phyloP scores from a whole-genome alignment of 495 filamentous ascomycete genomes.

The Xylaria longipes region DNA sequence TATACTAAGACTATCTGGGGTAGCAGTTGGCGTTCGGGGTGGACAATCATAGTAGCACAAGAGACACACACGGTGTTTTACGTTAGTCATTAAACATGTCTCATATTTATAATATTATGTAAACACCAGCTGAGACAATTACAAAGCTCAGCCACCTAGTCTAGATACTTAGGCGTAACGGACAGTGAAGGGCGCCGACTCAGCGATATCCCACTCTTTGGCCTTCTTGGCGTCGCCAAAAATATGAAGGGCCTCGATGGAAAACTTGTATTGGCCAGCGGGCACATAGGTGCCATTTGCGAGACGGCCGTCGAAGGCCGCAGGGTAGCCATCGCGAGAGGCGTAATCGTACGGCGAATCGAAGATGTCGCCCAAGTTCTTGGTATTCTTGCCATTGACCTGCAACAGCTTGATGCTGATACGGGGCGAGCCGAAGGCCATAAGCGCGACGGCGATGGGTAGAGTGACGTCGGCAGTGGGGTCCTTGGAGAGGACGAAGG shows the following conservation, averaged over 20 bases:
- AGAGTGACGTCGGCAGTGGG: slow-evolving; percentile 34
- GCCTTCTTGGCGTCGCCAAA: slow-evolving; percentile 44
- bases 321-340: slow-evolving; percentile 42
- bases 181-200: slow-evolving; percentile 47
- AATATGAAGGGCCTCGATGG: slow-evolving; percentile 51
- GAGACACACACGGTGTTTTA: neutral
- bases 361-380: slow-evolving; percentile 48
- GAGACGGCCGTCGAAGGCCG: slow-evolving; percentile 52
- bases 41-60: neutral
- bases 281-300: slow-evolving; percentile 49
- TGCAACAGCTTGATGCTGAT: slow-evolving; percentile 54
- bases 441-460: slow-evolving; percentile 40
- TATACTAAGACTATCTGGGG: neutral
- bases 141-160: neutral
- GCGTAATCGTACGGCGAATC: slow-evolving; percentile 50
- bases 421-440: slow-evolving; percentile 53
- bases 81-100: slow-evolving; percentile 18
- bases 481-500: slow-evolving; percentile 52
- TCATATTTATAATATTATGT: slow-evolving; percentile 16
- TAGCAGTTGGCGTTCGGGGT: neutral
- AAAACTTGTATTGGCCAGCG: slow-evolving; percentile 54
- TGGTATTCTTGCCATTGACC: slow-evolving; percentile 33
- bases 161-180: neutral
- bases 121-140: neutral
- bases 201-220: slow-evolving; percentile 47